Conservation (phyloP, 2,329 filamentous ascomycete genomes). For the Arthrobotrys conoides region DNA sequence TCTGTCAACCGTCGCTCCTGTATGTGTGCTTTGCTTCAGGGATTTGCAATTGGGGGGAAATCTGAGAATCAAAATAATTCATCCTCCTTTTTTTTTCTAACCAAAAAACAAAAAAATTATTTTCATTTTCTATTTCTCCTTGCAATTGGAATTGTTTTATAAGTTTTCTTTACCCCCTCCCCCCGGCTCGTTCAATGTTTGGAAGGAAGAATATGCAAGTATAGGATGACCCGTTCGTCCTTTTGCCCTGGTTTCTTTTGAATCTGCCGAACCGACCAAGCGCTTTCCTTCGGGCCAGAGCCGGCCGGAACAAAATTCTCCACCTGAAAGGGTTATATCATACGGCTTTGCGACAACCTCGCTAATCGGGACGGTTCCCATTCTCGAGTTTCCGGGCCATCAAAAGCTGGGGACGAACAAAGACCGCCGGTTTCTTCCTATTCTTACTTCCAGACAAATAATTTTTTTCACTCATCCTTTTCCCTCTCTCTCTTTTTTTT, state of each 20-base stretch:
- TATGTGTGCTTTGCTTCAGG: constrained; percentile 61
- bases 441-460: constrained; percentile 23
- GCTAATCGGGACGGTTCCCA: constrained; percentile 55
- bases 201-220: constrained; percentile 65
- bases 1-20: constrained; percentile 69
- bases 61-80: constrained; percentile 37
- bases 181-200: neutral
- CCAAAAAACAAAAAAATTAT: constrained; percentile 42
- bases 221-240: constrained; percentile 70
- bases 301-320: constrained; percentile 60
- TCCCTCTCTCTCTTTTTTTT: constrained; percentile 62
- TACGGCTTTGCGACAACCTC: constrained; percentile 59
- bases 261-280: constrained; percentile 58
- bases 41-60: constrained; percentile 61
- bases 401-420: constrained; percentile 29
- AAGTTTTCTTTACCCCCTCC: constrained; percentile 44
- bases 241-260: constrained; percentile 37
- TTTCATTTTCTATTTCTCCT: constrained; percentile 62
- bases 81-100: constrained; percentile 1
- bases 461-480: constrained; percentile 55
- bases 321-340: constrained; percentile 44
- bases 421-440: constrained; percentile 31
- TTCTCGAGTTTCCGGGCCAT: constrained; percentile 45
- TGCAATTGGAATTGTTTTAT: constrained; percentile 61
- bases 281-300: constrained; percentile 58